These are phyloP conservation scores for Centella asiatica DNA, from an alignment of 129 eudicot species.

Conservation along the genomic window DNA sequence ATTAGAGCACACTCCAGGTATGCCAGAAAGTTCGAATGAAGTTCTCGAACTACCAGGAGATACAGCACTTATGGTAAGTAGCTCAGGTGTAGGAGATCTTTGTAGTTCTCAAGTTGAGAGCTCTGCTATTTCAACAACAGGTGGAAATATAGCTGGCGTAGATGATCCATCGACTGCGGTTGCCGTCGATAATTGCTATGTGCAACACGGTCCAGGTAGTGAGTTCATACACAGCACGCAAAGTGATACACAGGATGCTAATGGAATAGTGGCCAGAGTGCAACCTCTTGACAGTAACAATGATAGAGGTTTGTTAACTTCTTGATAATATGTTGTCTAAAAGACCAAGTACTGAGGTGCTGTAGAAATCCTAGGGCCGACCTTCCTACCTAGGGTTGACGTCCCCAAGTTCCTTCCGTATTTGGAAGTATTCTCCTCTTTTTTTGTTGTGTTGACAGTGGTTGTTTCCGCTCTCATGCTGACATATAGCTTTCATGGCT, in stretches of 20 bases:
- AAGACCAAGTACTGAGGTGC: too few relatives aligned
- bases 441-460: too few relatives aligned
- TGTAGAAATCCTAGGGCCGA: too few relatives aligned
- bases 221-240: slow-evolving; percentile 16
- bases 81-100: slow-evolving; percentile 17
- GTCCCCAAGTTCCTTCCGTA: too few relatives aligned
- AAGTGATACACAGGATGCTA: slow-evolving; percentile 12
- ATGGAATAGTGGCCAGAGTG: slow-evolving; percentile 5
- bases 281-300: slow-evolving; percentile 3
- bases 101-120: slow-evolving; percentile 12
- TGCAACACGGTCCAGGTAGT: slow-evolving; percentile 17
- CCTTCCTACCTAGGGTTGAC: too few relatives aligned
- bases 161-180: slow-evolving; percentile 5
- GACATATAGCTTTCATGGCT: too few relatives aligned
- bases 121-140: slow-evolving; percentile 10
- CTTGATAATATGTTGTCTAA: too few relatives aligned
- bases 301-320: slow-evolving; percentile 10
- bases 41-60: slow-evolving; percentile 11
- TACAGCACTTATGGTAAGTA: slow-evolving; percentile 11
- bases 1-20: slow-evolving; percentile 4
- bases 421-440: too few relatives aligned
- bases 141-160: slow-evolving; percentile 9
- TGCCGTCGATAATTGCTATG: slow-evolving; percentile 8
- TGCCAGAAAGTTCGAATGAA: slow-evolving; percentile 2
- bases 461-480: too few relatives aligned